A percentile compares a stretch with the other conserved stretches of the same genome.
phyloP scores from a whole-genome alignment of 352 stramenopile genomes.

The Pythium aristosporum region DNA sequence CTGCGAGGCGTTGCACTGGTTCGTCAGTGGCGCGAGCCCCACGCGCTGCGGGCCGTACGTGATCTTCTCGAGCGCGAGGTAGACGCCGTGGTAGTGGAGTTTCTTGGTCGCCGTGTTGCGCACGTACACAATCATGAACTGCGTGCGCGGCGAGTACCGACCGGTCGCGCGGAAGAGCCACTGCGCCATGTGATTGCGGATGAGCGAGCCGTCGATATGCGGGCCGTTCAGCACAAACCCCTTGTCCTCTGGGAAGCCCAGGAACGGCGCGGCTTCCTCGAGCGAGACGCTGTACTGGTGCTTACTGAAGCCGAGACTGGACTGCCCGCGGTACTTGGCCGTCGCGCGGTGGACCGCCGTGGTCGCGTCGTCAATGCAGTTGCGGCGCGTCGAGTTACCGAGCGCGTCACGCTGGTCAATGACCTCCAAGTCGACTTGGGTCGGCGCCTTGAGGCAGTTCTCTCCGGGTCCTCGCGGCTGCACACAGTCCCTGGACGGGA shows the following conservation, averaged over 20 bases:
- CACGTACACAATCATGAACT: constrained; percentile 66
- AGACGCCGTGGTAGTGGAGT: constrained; percentile 58
- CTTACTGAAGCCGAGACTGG: constrained; percentile 74
- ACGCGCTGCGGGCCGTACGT: constrained; percentile 67
- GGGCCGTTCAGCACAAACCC: constrained; percentile 75
- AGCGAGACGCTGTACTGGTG: constrained; percentile 77
- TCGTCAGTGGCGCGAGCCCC: constrained; percentile 46
- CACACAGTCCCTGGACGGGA: constrained; percentile 62
- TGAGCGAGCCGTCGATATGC: constrained; percentile 65
- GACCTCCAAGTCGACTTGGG: constrained; percentile 50
- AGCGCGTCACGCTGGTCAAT: constrained; percentile 46
- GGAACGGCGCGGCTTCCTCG: constrained; percentile 35
- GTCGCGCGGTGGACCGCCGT: constrained; percentile 42
- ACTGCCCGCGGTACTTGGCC: constrained; percentile 74
- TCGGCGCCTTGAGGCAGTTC: constrained; percentile 66
- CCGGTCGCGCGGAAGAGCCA: constrained; percentile 68
- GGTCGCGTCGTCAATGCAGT: constrained; percentile 45
- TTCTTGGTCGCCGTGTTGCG: constrained; percentile 25
- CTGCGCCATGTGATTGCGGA: constrained; percentile 81
- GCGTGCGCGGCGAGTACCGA: constrained; percentile 63
- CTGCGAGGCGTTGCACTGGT: constrained; percentile 39
- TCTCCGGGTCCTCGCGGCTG: constrained; percentile 52
- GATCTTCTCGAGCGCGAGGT: constrained; percentile 72
- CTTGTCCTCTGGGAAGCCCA: constrained; percentile 60
- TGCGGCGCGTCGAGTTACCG: constrained; percentile 30